Evolutionary conservation across 1,284 basidiomycete genomes (phyloP).

Genomic region (Quambalaria eucalypti): DNA sequence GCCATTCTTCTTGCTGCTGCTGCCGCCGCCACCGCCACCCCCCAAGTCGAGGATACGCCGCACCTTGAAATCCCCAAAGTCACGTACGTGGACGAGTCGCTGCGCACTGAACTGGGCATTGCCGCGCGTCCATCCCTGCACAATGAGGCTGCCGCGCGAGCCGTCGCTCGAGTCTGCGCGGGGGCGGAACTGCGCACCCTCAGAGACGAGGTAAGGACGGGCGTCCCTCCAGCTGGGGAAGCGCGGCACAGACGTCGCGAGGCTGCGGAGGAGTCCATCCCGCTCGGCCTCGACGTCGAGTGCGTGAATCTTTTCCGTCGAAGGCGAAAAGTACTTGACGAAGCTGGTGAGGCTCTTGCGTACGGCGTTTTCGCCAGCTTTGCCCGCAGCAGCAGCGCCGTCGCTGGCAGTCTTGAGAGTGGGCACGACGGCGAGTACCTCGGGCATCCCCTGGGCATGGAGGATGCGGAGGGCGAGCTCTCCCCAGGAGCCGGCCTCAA

Average conservation of each 20-base stretch:
- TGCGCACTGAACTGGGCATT: constrained; percentile 64
- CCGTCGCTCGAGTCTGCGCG: constrained; percentile 51
- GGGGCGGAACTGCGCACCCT: constrained; percentile 51
- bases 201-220: constrained; percentile 69
- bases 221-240: constrained; percentile 74
- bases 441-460: constrained; percentile 58
- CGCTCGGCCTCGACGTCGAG: constrained; percentile 60
- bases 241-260: constrained; percentile 42
- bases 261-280: constrained; percentile 54
- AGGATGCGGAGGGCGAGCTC: constrained; percentile 82
- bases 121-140: constrained; percentile 79
- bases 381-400: constrained; percentile 4
- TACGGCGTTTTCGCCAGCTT: constrained; percentile 29
- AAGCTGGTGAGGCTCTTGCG: constrained; percentile 49
- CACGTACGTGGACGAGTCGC: constrained; percentile 77
- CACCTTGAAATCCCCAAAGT: constrained; percentile 79
- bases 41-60: constrained; percentile 55
- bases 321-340: constrained; percentile 86
- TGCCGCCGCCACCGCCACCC: background rate
- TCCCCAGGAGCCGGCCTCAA: constrained; percentile 63
- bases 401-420: constrained; percentile 19
- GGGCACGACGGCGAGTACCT: constrained; percentile 58
- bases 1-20: background rate
- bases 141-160: constrained; percentile 54
- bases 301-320: constrained; percentile 57